Conservation (phyloP, 2,329 filamentous ascomycete genomes). For the Lasiodiplodia citricola region DNA sequence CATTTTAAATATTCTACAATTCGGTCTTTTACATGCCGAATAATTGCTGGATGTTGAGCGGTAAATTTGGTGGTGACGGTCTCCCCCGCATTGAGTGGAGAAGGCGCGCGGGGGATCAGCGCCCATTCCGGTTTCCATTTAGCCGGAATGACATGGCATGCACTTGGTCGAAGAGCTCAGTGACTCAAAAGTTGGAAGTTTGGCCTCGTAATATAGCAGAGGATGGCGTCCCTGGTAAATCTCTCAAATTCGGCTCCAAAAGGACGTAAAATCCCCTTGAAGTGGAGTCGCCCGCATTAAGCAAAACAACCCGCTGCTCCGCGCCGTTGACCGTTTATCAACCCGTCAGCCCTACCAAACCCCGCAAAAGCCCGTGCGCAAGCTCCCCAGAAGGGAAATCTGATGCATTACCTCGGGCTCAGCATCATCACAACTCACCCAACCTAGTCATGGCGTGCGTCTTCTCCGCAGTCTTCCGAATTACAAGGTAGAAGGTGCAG, state of each 20-base stretch:
- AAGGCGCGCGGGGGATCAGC: background rate
- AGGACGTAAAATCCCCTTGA: background rate
- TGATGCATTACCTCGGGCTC: slow-evolving; percentile 16
- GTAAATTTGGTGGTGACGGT: background rate
- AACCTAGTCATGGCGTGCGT: background rate
- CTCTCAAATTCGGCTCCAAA: background rate
- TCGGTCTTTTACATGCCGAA: no score
- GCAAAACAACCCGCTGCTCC: background rate
- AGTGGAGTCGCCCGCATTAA: background rate
- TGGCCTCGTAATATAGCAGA: background rate
- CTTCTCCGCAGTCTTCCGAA: slow-evolving; percentile 2
- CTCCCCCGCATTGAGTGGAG: background rate
- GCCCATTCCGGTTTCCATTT: no score
- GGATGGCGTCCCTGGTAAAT: background rate
- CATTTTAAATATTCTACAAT: no score
- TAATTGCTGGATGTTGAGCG: background rate
- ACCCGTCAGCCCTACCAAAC: background rate
- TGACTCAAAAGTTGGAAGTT: no score
- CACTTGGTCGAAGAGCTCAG: no score
- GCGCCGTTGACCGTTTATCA: background rate
- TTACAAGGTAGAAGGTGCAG: background rate
- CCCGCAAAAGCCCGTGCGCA: slow-evolving; percentile 14
- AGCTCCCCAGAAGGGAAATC: background rate
- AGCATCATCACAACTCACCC: background rate
- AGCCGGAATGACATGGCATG: no score